A percentile compares a stretch with the other conserved stretches of the same genome.
These are phyloP conservation scores for Penicillium sp. DNA, from an alignment of 2,329 filamentous ascomycete species.

Conservation along the genomic window DNA sequence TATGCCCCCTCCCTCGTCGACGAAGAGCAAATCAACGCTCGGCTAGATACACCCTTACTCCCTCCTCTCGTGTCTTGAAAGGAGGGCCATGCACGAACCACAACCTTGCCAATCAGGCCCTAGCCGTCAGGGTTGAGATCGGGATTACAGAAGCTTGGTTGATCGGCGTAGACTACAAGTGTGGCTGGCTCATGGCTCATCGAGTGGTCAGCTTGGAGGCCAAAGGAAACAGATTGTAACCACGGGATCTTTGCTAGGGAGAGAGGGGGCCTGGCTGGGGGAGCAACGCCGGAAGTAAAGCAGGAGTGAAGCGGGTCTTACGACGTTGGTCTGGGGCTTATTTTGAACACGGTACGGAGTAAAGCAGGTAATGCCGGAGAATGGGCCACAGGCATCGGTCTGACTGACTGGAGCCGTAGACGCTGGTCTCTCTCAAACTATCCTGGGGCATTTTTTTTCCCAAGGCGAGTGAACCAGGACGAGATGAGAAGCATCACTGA, in stretches of 20 bases:
- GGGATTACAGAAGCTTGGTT: constrained; percentile 23
- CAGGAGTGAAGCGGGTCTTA: background rate
- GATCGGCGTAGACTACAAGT: constrained; percentile 18
- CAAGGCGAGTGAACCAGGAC: background rate
- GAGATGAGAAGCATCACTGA: background rate
- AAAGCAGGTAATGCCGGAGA: background rate
- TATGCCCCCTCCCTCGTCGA: constrained; percentile 23
- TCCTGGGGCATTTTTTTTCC: background rate
- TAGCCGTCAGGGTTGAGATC: constrained; percentile 17
- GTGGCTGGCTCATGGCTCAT: constrained; percentile 6
- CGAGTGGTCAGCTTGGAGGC: background rate
- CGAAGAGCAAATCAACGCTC: constrained; percentile 23
- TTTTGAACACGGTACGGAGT: background rate
- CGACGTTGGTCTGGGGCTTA: background rate
- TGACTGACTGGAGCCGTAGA: background rate
- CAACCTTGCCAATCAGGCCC: constrained; percentile 1
- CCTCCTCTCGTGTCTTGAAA: background rate
- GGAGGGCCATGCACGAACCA: constrained; percentile 17
- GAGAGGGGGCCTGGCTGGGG: background rate
- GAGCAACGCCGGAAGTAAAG: no score
- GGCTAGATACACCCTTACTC: constrained; percentile 16
- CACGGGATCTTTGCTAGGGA: background rate
- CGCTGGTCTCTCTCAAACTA: background rate
- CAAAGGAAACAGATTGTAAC: background rate
- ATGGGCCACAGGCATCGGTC: background rate